A percentile compares a stretch with the other conserved stretches of the same genome.
These are phyloP conservation scores for Trichoderma cornu-damae DNA, from an alignment of 2,329 filamentous ascomycete genomes.

Conservation along the genomic window DNA sequence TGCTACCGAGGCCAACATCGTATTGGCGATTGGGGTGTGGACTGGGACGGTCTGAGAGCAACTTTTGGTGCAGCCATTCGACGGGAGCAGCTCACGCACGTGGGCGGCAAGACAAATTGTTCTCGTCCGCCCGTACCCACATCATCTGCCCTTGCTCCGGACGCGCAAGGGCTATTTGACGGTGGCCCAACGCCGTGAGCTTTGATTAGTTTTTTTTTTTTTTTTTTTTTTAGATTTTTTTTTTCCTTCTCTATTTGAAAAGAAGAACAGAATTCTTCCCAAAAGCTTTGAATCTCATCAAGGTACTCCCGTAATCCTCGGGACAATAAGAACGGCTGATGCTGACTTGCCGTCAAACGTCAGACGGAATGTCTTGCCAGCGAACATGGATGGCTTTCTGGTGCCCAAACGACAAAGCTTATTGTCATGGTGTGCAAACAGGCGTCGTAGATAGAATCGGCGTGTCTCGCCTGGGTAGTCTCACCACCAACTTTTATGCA, in stretches of 20 bases:
- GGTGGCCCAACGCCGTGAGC: neutral
- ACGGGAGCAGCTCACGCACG: conserved; percentile 3
- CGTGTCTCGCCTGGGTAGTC: too few relatives aligned
- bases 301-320: too few relatives aligned
- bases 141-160: neutral
- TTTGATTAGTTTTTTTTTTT: neutral
- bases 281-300: neutral
- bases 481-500: neutral
- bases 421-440: too few relatives aligned
- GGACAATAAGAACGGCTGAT: neutral
- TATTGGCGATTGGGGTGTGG: neutral
- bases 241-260: neutral
- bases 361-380: too few relatives aligned
- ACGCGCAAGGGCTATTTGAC: neutral
- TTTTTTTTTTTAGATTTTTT: too few relatives aligned
- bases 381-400: too few relatives aligned
- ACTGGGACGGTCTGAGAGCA: neutral
- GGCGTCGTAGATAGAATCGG: too few relatives aligned
- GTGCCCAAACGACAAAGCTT: too few relatives aligned
- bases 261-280: too few relatives aligned
- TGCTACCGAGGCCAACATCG: neutral
- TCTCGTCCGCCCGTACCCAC: neutral
- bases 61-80: conserved; percentile 4
- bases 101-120: conserved; percentile 1
- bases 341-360: too few relatives aligned